Evolutionary conservation across 805 yeast genomes (phyloP).

Genomic region (Ogataea naganishii): DNA sequence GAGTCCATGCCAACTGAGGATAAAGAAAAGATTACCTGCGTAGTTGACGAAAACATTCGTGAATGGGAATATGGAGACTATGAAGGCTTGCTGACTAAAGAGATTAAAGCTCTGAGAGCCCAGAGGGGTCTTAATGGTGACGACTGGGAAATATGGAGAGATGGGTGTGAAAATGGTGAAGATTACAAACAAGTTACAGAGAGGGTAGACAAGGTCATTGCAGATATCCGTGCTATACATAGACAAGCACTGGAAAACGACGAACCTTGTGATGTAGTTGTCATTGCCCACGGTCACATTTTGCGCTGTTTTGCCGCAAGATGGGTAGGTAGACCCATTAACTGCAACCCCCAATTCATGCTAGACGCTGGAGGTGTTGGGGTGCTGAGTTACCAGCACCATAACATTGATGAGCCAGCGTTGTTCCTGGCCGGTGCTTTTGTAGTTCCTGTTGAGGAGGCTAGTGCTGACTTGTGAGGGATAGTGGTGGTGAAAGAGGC

Average conservation of each 20-base stretch:
- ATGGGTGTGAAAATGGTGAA: conserved; percentile 94
- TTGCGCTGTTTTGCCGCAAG: conserved; percentile 82
- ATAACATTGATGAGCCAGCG: conserved; percentile 80
- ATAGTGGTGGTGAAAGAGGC: not conserved
- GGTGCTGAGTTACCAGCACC: conserved; percentile 83
- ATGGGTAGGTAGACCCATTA: conserved; percentile 63
- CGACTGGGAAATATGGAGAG: conserved; percentile 78
- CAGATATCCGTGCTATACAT: conserved; percentile 55
- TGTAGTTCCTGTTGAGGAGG: conserved; percentile 58
- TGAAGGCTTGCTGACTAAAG: conserved; percentile 69
- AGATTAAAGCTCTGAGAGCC: conserved; percentile 55
- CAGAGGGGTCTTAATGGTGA: conserved; percentile 45
- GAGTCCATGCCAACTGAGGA: conserved; percentile 36
- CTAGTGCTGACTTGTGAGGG: conserved; percentile 22
- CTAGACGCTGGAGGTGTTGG: conserved; percentile 96
- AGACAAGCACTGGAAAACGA: conserved; percentile 38
- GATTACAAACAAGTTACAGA: conserved; percentile 51
- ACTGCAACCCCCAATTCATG: conserved; percentile 67
- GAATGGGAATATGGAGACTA: conserved; percentile 98
- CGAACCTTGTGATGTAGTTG: conserved; percentile 61
- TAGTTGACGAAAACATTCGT: conserved; percentile 60
- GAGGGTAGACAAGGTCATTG: conserved; percentile 66
- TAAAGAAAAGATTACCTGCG: conserved; percentile 31
- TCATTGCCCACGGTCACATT: conserved; percentile 92
- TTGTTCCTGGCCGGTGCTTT: conserved; percentile 78